Conservation (phyloP, 192 early-diverging fungal genomes). For the Chytriomyces sp. region DNA sequence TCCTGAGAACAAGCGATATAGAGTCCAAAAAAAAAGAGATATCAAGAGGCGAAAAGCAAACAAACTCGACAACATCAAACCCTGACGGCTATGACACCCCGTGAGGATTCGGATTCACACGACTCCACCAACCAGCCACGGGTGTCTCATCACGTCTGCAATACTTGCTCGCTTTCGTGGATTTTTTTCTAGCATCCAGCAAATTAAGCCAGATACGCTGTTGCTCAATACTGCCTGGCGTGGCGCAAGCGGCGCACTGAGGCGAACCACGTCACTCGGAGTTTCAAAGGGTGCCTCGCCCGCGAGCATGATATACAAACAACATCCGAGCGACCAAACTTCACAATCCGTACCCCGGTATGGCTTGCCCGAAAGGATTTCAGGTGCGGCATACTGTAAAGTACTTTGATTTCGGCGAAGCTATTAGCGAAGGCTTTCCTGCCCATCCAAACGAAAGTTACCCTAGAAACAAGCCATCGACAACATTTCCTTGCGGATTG, state of each 20-base stretch:
- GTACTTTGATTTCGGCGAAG: conserved; percentile 33
- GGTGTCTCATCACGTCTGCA: conserved; percentile 54
- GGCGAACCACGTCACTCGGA: conserved; percentile 26
- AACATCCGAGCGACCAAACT: conserved; percentile 61
- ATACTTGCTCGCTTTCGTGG: conserved; percentile 62
- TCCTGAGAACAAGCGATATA: too few relatives aligned
- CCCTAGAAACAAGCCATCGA: conserved; percentile 52
- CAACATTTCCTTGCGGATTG: conserved; percentile 13
- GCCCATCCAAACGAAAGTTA: conserved; percentile 29
- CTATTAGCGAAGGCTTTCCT: not conserved
- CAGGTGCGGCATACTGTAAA: conserved; percentile 57
- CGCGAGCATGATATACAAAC: conserved; percentile 60
- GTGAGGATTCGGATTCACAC: not conserved
- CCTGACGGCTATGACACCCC: not conserved
- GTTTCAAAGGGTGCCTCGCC: conserved; percentile 53
- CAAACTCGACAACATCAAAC: not conserved
- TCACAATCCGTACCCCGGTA: conserved; percentile 57
- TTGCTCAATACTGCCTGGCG: conserved; percentile 35
- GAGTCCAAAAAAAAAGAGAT: too few relatives aligned
- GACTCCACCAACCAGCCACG: conserved; percentile 36
- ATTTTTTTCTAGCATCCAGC: conserved; percentile 68
- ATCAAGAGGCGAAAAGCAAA: not conserved
- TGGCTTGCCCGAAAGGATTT: conserved; percentile 54
- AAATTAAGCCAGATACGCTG: conserved; percentile 58
- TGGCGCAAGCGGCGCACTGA: conserved; percentile 12